A percentile compares a stretch with the other conserved stretches of the same genome.
phyloP scores from a whole-genome alignment of 257 asterid genomes.

The Haberlea rhodopensis region DNA sequence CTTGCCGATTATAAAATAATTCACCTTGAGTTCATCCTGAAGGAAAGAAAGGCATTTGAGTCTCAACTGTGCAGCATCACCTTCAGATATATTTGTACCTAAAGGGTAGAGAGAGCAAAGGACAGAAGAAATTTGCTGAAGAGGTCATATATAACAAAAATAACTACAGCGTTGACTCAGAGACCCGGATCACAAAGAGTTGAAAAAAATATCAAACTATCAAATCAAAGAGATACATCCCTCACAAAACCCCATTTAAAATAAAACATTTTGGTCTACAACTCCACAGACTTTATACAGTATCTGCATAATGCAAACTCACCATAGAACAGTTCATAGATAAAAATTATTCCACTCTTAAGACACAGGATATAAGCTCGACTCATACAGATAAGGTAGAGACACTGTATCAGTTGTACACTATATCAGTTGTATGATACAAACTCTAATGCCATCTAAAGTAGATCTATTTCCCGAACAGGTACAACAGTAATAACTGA shows the following conservation, averaged over 20 bases:
- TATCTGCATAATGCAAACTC: background rate
- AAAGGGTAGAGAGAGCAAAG: conserved; percentile 26
- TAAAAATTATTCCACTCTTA: background rate
- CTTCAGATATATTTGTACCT: conserved; percentile 81
- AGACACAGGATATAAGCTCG: background rate
- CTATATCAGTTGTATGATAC: background rate
- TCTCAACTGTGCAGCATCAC: conserved; percentile 70
- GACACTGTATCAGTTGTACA: too few relatives aligned
- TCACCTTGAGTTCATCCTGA: conserved; percentile 68
- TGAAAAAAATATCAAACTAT: conserved; percentile 3
- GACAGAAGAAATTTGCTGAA: conserved; percentile 6
- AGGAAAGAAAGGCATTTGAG: conserved; percentile 64
- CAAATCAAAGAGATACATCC: conserved; percentile 16
- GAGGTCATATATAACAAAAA: conserved; percentile 8
- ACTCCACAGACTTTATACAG: background rate
- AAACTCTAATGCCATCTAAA: background rate
- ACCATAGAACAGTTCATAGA: background rate
- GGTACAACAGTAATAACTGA: too few relatives aligned
- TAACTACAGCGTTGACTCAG: conserved; percentile 6
- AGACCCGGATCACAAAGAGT: conserved; percentile 1
- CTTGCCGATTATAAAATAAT: conserved; percentile 9
- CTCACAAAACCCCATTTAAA: conserved; percentile 16
- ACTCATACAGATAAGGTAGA: background rate
- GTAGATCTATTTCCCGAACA: background rate
- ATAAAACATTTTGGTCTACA: too few relatives aligned